Percentiles rank a stretch among this genome's conserved stretches.
Conservation (phyloP, 1,284 basidiomycete species). For the Kalmanozyma brasiliensis region DNA sequence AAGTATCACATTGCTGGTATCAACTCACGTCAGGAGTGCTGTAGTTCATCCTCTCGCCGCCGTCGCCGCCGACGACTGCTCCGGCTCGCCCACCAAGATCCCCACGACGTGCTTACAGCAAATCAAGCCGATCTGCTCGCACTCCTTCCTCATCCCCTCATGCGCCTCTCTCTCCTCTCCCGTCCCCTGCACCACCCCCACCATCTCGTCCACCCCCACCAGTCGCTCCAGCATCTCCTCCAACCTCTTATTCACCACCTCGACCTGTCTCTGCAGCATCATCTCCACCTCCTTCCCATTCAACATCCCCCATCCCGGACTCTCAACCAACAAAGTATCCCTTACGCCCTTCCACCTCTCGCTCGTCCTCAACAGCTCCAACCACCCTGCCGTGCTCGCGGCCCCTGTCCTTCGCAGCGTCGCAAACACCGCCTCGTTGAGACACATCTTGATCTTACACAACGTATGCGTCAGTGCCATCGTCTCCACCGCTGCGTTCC, state of each 20-base stretch:
- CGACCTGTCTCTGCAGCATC: constrained; percentile 17
- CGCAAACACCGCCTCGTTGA: constrained; percentile 11
- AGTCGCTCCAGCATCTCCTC: constrained; percentile 22
- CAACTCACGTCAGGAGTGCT: too few species aligned
- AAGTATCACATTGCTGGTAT: too few species aligned
- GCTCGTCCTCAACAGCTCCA: constrained; percentile 7
- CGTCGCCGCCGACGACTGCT: too few species aligned
- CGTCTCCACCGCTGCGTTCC: constrained; percentile 2
- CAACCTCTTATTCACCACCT: constrained; percentile 12
- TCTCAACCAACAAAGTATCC: constrained; percentile 4
- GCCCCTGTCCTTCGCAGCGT: neutral
- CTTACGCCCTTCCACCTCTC: constrained; percentile 1
- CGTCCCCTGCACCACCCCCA: constrained; percentile 1
- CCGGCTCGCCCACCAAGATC: constrained; percentile 15
- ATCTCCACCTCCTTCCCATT: constrained; percentile 1
- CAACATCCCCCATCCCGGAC: neutral
- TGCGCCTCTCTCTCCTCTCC: constrained; percentile 5
- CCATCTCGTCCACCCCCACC: constrained; percentile 14
- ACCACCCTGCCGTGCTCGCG: constrained; percentile 12
- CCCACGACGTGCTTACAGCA: constrained; percentile 43
- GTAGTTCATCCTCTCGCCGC: neutral
- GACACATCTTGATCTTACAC: constrained; percentile 12
- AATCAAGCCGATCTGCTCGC: constrained; percentile 20
- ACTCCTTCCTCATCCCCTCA: constrained; percentile 21
- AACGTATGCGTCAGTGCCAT: constrained; percentile 18